Conservation (phyloP, 2,329 filamentous ascomycete species). For the Blastomyces parvus region DNA sequence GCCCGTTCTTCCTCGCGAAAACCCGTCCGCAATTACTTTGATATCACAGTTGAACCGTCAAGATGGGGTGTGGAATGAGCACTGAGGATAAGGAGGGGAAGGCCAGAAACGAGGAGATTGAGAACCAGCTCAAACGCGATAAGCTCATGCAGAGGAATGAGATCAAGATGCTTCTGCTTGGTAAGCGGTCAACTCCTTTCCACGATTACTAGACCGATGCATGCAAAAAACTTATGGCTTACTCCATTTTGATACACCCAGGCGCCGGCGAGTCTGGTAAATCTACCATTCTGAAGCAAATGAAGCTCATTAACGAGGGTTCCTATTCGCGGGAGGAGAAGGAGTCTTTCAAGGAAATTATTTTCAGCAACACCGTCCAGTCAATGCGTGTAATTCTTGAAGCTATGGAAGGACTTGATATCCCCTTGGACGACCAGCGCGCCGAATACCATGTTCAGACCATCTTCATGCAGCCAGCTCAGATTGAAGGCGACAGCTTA, state of each 20-base stretch:
- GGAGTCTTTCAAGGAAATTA: conserved; percentile 62
- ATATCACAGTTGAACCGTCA: conserved; percentile 40
- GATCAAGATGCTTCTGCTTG: conserved; percentile 99
- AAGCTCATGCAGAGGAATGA: conserved; percentile 99
- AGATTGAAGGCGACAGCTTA: conserved; percentile 90
- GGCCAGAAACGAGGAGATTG: conserved; percentile 99
- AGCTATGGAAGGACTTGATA: conserved; percentile 58
- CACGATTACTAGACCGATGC: background rate
- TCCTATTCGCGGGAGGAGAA: conserved; percentile 88
- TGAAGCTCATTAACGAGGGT: conserved; percentile 99
- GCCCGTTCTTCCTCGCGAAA: background rate
- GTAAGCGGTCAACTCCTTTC: conserved; percentile 47
- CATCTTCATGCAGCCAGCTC: conserved; percentile 95
- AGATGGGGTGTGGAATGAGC: conserved; percentile 99
- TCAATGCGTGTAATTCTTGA: conserved; percentile 62
- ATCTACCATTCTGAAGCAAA: conserved; percentile 90
- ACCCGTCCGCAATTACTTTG: background rate
- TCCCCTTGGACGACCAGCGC: conserved; percentile 81
- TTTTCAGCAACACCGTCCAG: conserved; percentile 62
- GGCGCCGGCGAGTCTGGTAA: conserved; percentile 97
- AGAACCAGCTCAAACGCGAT: conserved; percentile 97
- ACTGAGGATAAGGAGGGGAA: conserved; percentile 99
- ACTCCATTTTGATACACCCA: conserved; percentile 30
- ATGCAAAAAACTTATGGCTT: conserved; percentile 8
- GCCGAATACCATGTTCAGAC: conserved; percentile 97